Conservation (phyloP, 352 stramenopile species). For the Poterioochromonas sp. region DNA sequence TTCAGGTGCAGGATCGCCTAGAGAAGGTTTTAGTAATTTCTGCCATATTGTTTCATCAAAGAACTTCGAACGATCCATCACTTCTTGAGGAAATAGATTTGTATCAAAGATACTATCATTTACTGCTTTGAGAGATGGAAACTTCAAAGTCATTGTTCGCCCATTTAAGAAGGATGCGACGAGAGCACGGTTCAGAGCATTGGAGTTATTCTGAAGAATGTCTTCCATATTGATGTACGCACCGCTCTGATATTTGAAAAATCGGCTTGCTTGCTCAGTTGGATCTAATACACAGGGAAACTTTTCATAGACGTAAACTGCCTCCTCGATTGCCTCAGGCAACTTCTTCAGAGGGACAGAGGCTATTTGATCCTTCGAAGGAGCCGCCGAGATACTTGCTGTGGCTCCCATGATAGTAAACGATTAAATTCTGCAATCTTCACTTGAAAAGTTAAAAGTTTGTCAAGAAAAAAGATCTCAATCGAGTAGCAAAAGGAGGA, state of each 20-base stretch:
- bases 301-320: conserved; percentile 68
- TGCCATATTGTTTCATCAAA: conserved; percentile 54
- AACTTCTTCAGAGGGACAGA: conserved; percentile 55
- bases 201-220: conserved; percentile 55
- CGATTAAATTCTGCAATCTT: neutral
- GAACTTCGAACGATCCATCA: conserved; percentile 59
- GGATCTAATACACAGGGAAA: conserved; percentile 72
- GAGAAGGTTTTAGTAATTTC: neutral
- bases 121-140: conserved; percentile 55
- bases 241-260: conserved; percentile 76
- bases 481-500: too few species aligned
- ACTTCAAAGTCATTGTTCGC: conserved; percentile 62
- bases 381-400: neutral
- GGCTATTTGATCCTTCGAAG: neutral
- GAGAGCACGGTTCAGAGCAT: conserved; percentile 59
- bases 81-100: conserved; percentile 57
- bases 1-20: neutral
- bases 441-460: neutral
- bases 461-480: too few species aligned
- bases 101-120: conserved; percentile 64
- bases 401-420: neutral
- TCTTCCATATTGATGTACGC: conserved; percentile 66
- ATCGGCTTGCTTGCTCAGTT: conserved; percentile 61
- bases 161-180: conserved; percentile 62
- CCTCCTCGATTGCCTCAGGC: conserved; percentile 66